Evolutionary conservation across 1,284 basidiomycete species (phyloP), one percentile per base, ranked within the genome.

Genomic region (Ganoderma multipileum): DNA sequence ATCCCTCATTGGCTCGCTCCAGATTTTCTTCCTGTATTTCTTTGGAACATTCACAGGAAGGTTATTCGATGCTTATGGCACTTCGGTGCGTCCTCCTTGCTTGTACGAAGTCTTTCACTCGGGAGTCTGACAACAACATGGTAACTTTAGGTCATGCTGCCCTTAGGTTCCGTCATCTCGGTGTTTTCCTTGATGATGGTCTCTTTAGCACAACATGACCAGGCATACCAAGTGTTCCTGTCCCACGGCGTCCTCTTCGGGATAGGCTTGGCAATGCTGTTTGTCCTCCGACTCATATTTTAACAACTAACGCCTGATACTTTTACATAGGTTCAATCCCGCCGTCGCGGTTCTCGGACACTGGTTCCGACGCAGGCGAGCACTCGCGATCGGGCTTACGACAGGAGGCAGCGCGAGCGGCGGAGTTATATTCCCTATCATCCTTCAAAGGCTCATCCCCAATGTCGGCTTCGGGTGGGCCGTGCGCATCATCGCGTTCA

Each of bases 381-480:
- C 71, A 80, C 89, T 50, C 83, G 89, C 6, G 85, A 87, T 28
- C 81, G 88, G 79, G 86, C 87, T 76, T 71, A 76, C 66, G 81
- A 84, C 77, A 0, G 74, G 76, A 3, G 78, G 78, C 23, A 76
- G 76, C 65, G 77, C 78, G 50, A 67, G 75, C 85, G 90, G 90
- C 36, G 90, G 90, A 7, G 87, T 91, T 6, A 77, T 91, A 20
- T 90, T 87, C 71, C 89, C 90, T 0, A 85, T 92, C 67, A 81
- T 90, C 77, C 81, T 92, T 23, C 86, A 88, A 72, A 80, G 79
- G 36, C 83, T 91, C 18, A 89, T 91, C 71, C 73, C 80, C 52
- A 68, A 67, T 26, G 75, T 90, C 50, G 90, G 89, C 0, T 92
- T 91, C 74, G 84, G 81, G 7, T 91, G 89, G 90, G 83, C 85